Conservation (phyloP, 2,329 filamentous ascomycete genomes). For the Lachnellula arida region DNA sequence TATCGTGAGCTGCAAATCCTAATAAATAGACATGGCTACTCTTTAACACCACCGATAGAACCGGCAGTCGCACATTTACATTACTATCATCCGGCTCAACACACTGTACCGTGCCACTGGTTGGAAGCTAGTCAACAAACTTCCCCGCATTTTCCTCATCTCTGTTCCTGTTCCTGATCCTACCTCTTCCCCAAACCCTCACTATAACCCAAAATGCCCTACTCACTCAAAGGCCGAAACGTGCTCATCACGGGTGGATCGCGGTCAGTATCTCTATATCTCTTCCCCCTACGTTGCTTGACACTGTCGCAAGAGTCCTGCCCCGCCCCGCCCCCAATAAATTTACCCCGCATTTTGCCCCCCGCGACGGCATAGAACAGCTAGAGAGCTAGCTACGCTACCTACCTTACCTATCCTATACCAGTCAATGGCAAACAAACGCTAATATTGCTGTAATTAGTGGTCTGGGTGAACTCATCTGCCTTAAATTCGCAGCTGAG, state of each 20-base stretch:
- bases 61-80: neutral
- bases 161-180: neutral
- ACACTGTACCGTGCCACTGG: neutral
- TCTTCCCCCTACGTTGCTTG: neutral
- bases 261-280: slow-evolving; percentile 40
- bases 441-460: slow-evolving; percentile 33
- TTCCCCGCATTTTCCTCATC: neutral
- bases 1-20: neutral
- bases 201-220: slow-evolving; percentile 45
- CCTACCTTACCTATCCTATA: too few species aligned
- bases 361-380: too few species aligned
- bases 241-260: slow-evolving; percentile 62
- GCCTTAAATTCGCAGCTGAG: slow-evolving; percentile 56
- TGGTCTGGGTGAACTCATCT: slow-evolving; percentile 57
- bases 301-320: neutral
- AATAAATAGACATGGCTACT: neutral
- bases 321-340: neutral
- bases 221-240: slow-evolving; percentile 56
- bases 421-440: too few species aligned
- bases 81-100: neutral
- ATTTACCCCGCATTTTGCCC: neutral
- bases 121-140: neutral
- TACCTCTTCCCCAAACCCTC: neutral
- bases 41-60: neutral
- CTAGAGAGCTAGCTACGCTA: too few species aligned